These are phyloP conservation scores for Spathaspora sp. DNA, from an alignment of 805 yeast genomes.

Conservation along the genomic window DNA sequence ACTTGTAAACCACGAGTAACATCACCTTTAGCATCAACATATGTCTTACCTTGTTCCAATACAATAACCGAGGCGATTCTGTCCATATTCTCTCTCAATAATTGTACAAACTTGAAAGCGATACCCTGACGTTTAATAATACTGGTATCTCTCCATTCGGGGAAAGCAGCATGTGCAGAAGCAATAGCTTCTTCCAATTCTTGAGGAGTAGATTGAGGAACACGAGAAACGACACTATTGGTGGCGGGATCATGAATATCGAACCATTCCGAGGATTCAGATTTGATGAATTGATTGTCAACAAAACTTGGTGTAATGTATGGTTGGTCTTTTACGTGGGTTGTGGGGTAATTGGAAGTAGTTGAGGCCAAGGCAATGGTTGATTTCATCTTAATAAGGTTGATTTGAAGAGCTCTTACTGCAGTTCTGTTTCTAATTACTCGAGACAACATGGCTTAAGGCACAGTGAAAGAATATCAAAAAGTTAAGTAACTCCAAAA, in stretches of 20 bases:
- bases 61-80: conserved; percentile 56
- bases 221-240: conserved; percentile 58
- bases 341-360: conserved; percentile 35
- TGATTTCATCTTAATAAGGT: conserved; percentile 8
- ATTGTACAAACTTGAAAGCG: conserved; percentile 63
- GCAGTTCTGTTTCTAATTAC: not conserved
- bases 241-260: conserved; percentile 79
- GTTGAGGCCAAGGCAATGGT: conserved; percentile 27
- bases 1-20: conserved; percentile 75
- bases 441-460: not conserved
- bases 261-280: conserved; percentile 54
- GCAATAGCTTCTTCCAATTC: conserved; percentile 66
- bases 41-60: conserved; percentile 62
- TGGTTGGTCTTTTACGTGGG: conserved; percentile 40
- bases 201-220: conserved; percentile 66
- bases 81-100: conserved; percentile 64
- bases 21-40: conserved; percentile 69
- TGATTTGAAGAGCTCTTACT: not conserved
- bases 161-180: conserved; percentile 61
- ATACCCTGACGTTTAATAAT: conserved; percentile 70
- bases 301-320: conserved; percentile 49
- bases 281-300: conserved; percentile 49
- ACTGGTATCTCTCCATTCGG: conserved; percentile 49
- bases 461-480: not conserved
- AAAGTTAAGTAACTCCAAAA: too few relatives aligned